A percentile compares a stretch with the other conserved stretches of the same genome.
Evolutionary conservation across 371 early-diverging fungal genomes (phyloP).

Genomic region (Rhizopus delemar): DNA sequence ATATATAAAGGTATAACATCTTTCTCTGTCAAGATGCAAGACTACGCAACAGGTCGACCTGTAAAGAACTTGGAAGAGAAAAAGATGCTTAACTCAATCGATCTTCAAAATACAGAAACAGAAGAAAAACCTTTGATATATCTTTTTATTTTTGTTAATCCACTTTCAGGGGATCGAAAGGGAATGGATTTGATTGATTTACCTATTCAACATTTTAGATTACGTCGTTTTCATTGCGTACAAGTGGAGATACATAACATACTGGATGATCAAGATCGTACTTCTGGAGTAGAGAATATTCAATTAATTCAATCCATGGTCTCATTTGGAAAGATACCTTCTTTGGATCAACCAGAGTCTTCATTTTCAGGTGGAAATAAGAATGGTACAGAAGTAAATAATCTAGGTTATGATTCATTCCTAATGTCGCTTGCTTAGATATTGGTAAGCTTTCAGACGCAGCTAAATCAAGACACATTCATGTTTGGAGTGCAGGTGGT

Average conservation of each 20-base stretch:
- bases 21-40: not conserved
- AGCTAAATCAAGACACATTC: conserved; percentile 45
- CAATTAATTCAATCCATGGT: conserved; percentile 34
- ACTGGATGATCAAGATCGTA: conserved; percentile 49
- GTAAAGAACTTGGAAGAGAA: not conserved
- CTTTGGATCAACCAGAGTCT: not conserved
- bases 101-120: conserved; percentile 14
- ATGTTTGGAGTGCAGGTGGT: conserved; percentile 71
- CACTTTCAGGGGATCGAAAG: conserved; percentile 59
- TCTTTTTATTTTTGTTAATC: conserved; percentile 67
- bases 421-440: not conserved
- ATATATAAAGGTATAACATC: too few relatives aligned
- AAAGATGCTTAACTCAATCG: conserved; percentile 10
- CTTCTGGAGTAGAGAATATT: conserved; percentile 42
- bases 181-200: conserved; percentile 52
- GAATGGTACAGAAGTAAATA: not conserved
- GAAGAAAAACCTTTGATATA: conserved; percentile 51
- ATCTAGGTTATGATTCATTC: not conserved
- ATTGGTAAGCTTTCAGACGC: conserved; percentile 7
- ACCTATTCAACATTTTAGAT: conserved; percentile 58
- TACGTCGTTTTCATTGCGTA: conserved; percentile 55
- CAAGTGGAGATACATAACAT: conserved; percentile 66
- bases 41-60: not conserved
- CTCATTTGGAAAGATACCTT: conserved; percentile 23
- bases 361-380: not conserved